Percentiles rank a stretch among this genome's conserved stretches.
Evolutionary conservation across 179 eudicot genomes (phyloP).

Genomic region (Gypsophila paniculata): DNA sequence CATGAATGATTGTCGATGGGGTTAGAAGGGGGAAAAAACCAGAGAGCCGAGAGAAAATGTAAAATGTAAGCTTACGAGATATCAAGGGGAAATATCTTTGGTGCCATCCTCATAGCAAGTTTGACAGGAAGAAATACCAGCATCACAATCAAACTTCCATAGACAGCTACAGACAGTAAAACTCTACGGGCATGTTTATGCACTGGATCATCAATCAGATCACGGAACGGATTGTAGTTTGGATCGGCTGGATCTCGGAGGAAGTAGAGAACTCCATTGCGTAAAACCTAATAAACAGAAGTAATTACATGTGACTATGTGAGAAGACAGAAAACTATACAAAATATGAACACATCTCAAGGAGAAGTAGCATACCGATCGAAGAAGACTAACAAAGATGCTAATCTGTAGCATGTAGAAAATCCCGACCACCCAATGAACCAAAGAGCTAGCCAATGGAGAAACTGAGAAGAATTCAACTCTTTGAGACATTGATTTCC

Average conservation of each 20-base stretch:
- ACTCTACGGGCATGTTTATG: constrained; percentile 98
- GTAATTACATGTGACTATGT: constrained; percentile 2
- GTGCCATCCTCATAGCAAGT: constrained; percentile 90
- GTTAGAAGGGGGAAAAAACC: neutral
- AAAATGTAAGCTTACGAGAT: constrained; percentile 62
- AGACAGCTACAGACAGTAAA: constrained; percentile 84
- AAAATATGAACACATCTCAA: constrained; percentile 16
- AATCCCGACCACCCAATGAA: constrained; percentile 97
- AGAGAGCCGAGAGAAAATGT: neutral
- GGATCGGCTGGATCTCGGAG: constrained; percentile 99
- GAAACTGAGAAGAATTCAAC: constrained; percentile 82
- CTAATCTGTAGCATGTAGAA: constrained; percentile 95
- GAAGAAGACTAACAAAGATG: constrained; percentile 97
- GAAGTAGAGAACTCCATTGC: constrained; percentile 87
- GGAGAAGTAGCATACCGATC: constrained; percentile 62
- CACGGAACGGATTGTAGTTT: constrained; percentile 94
- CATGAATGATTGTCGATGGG: neutral
- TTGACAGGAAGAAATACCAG: constrained; percentile 90
- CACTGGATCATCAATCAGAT: constrained; percentile 96
- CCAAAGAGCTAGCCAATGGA: constrained; percentile 84
- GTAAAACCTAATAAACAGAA: constrained; percentile 59
- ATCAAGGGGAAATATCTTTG: constrained; percentile 84
- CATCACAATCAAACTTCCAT: constrained; percentile 95
- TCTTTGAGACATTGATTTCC: constrained; percentile 77
- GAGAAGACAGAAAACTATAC: neutral